Evolutionary conservation across 2,329 filamentous ascomycete genomes (phyloP).

Genomic region (Canariomyces notabilis): DNA sequence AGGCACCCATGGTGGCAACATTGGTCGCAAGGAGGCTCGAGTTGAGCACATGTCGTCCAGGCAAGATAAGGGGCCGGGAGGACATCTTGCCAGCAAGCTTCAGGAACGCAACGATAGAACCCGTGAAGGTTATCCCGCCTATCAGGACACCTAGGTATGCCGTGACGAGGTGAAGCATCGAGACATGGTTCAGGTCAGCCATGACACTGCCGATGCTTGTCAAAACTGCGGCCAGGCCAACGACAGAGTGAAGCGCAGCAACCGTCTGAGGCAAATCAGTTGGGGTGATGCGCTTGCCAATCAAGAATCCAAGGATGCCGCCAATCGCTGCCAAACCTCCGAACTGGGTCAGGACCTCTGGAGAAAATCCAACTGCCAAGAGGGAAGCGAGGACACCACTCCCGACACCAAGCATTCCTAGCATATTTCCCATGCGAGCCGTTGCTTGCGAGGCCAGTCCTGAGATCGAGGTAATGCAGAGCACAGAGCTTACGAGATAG

Average conservation of each 20-base stretch:
- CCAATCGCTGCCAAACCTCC: conserved; percentile 69
- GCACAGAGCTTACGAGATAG: conserved; percentile 76
- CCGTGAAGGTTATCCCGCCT: conserved; percentile 84
- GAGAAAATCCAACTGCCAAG: conserved; percentile 72
- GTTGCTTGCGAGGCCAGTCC: conserved; percentile 77
- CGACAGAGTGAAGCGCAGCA: conserved; percentile 82
- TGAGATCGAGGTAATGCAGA: conserved; percentile 81
- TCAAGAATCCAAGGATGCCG: conserved; percentile 61
- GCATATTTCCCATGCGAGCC: conserved; percentile 76
- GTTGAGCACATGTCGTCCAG: conserved; percentile 72
- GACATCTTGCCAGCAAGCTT: conserved; percentile 82
- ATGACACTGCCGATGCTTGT: conserved; percentile 87
- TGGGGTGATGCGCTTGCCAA: conserved; percentile 81
- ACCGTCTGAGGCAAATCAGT: conserved; percentile 87
- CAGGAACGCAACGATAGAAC: conserved; percentile 82
- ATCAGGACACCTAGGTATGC: conserved; percentile 84
- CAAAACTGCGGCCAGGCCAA: conserved; percentile 80
- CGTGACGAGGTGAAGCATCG: conserved; percentile 77
- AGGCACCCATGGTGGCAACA: conserved; percentile 76
- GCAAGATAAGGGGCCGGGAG: conserved; percentile 67
- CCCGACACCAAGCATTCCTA: conserved; percentile 80
- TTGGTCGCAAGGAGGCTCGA: conserved; percentile 69
- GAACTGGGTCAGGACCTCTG: conserved; percentile 75
- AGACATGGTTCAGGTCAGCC: conserved; percentile 62
- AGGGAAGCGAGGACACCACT: conserved; percentile 80